Evolutionary conservation across 495 filamentous ascomycete genomes (phyloP).

Genomic region (Lophium mytilinum): DNA sequence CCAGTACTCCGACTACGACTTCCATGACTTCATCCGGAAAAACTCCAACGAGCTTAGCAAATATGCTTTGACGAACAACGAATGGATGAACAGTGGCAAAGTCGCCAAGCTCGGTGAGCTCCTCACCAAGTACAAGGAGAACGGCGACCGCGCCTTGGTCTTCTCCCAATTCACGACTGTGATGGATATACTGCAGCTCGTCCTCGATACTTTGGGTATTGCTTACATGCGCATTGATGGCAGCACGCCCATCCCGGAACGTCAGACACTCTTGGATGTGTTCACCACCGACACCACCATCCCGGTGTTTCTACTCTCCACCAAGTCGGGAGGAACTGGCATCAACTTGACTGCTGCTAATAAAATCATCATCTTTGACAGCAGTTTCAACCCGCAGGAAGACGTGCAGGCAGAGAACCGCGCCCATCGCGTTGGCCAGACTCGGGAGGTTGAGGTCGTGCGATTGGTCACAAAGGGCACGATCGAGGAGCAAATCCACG

Average conservation of each 20-base stretch:
- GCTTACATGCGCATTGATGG: slow-evolving; percentile 77
- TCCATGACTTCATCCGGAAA: slow-evolving; percentile 68
- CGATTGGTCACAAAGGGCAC: slow-evolving; percentile 74
- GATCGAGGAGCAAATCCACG: slow-evolving; percentile 88
- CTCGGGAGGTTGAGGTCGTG: slow-evolving; percentile 75
- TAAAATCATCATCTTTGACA: slow-evolving; percentile 96
- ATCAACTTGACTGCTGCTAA: slow-evolving; percentile 94
- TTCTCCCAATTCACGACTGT: slow-evolving; percentile 92
- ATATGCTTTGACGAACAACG: slow-evolving; percentile 60
- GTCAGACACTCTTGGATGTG: slow-evolving; percentile 78
- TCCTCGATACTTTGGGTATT: slow-evolving; percentile 65
- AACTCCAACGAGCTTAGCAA: slow-evolving; percentile 52
- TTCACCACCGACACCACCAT: slow-evolving; percentile 72
- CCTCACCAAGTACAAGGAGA: slow-evolving; percentile 60
- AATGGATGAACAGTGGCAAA: slow-evolving; percentile 94
- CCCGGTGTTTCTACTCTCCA: slow-evolving; percentile 85
- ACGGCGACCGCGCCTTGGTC: slow-evolving; percentile 78
- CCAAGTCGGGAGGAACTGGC: slow-evolving; percentile 86
- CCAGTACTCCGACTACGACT: slow-evolving; percentile 70
- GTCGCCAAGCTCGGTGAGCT: slow-evolving; percentile 68
- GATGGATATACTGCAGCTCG: slow-evolving; percentile 78
- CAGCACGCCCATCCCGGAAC: slow-evolving; percentile 68
- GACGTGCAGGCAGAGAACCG: slow-evolving; percentile 95
- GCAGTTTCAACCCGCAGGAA: slow-evolving; percentile 91
- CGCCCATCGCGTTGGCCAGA: slow-evolving; percentile 90